Percentiles rank a stretch among this genome's conserved stretches.
Conservation (phyloP, 1,139 yeast species). For the Blastobotrys persicus region DNA sequence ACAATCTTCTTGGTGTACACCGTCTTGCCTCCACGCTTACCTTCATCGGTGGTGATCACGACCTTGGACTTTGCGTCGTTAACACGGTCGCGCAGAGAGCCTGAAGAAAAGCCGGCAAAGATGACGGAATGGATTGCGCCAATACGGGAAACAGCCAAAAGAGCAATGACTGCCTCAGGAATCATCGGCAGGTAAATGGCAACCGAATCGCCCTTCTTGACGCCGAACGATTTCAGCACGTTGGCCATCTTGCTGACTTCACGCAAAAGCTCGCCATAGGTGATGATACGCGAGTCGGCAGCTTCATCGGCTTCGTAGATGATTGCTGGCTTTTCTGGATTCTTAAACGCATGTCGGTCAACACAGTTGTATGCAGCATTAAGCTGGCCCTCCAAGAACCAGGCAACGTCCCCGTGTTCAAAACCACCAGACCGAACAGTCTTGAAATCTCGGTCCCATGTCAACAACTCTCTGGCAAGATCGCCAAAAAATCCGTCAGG, state of each 20-base stretch:
- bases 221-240: slow-evolving; percentile 81
- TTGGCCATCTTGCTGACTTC: slow-evolving; percentile 90
- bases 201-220: slow-evolving; percentile 90
- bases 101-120: slow-evolving; percentile 96
- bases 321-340: slow-evolving; percentile 81
- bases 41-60: slow-evolving; percentile 92
- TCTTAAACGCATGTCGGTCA: slow-evolving; percentile 87
- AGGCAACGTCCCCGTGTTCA: slow-evolving; percentile 76
- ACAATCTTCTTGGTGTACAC: slow-evolving; percentile 90
- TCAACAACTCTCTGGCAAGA: slow-evolving; percentile 70
- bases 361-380: slow-evolving; percentile 95
- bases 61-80: slow-evolving; percentile 85
- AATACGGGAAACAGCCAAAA: slow-evolving; percentile 90
- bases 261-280: slow-evolving; percentile 82
- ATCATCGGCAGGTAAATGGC: slow-evolving; percentile 98
- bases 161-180: slow-evolving; percentile 89
- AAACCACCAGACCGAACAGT: slow-evolving; percentile 69
- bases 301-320: slow-evolving; percentile 96
- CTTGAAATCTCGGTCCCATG: slow-evolving; percentile 82
- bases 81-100: slow-evolving; percentile 88
- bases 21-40: slow-evolving; percentile 92
- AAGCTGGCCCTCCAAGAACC: slow-evolving; percentile 92
- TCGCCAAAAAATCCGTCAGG: slow-evolving; percentile 87
- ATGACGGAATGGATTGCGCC: slow-evolving; percentile 97
- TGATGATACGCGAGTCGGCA: slow-evolving; percentile 61